phyloP scores from a whole-genome alignment of 371 early-diverging fungal species.

The Mortierella sp. region DNA sequence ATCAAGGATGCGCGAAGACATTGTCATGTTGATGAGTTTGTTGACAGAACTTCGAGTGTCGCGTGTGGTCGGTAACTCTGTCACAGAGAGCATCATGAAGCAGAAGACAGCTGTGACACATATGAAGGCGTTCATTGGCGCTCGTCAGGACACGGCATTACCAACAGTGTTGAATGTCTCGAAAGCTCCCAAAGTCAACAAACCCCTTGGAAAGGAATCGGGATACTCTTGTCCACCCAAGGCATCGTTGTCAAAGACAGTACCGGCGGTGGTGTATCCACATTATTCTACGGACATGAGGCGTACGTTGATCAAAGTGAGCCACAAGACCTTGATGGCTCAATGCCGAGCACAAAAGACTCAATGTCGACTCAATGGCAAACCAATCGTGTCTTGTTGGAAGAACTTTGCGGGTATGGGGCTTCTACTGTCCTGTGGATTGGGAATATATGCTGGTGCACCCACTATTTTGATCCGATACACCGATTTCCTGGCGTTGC shows the following conservation, averaged over 20 bases:
- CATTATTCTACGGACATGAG: constrained; percentile 64
- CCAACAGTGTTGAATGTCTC: constrained; percentile 65
- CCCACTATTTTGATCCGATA: constrained; percentile 45
- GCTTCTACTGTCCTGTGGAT: constrained; percentile 71
- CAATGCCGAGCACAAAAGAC: constrained; percentile 83
- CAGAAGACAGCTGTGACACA: constrained; percentile 58
- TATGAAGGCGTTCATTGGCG: constrained; percentile 40
- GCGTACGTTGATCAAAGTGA: constrained; percentile 66
- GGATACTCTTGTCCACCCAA: constrained; percentile 59
- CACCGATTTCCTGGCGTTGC: constrained; percentile 32
- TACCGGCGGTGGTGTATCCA: constrained; percentile 63
- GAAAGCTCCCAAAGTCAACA: constrained; percentile 66
- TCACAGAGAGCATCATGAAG: constrained; percentile 73
- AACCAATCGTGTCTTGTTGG: constrained; percentile 76
- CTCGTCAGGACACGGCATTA: constrained; percentile 40
- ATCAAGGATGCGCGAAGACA: constrained; percentile 74
- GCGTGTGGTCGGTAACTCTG: constrained; percentile 69
- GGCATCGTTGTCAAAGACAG: constrained; percentile 55
- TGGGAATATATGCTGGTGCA: constrained; percentile 79
- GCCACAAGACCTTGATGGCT: constrained; percentile 75
- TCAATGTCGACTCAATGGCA: constrained; percentile 75
- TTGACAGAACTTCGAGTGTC: constrained; percentile 66
- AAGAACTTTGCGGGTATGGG: constrained; percentile 78
- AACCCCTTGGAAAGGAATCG: constrained; percentile 66
- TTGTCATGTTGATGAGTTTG: constrained; percentile 66